Evolutionary conservation across 208 protist species (phyloP).

Genomic region (Leishmania major): DNA sequence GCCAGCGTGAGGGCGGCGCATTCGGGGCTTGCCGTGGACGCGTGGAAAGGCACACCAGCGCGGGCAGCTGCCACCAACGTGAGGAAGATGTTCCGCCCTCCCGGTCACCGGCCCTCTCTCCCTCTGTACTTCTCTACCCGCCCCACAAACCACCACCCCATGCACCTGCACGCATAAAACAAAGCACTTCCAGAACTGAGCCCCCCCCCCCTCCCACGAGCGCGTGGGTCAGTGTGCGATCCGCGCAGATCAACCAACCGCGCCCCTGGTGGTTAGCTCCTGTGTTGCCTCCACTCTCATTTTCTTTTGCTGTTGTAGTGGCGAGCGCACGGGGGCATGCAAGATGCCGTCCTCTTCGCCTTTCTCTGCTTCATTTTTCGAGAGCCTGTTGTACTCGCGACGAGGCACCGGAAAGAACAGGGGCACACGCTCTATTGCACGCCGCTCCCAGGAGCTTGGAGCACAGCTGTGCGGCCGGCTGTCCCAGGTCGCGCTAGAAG

Average conservation of each 20-base stretch:
- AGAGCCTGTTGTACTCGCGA: constrained; percentile 25
- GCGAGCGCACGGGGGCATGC: background rate
- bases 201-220: background rate
- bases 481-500: constrained; percentile 40
- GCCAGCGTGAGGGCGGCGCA: background rate
- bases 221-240: background rate
- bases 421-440: constrained; percentile 15
- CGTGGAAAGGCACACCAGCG: background rate
- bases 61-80: background rate
- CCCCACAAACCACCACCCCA: background rate
- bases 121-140: background rate
- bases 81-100: background rate
- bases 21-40: background rate
- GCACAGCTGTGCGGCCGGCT: constrained; percentile 76
- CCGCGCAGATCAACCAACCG: background rate
- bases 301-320: background rate
- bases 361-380: constrained; percentile 9
- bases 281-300: background rate
- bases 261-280: background rate
- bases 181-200: background rate
- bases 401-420: background rate
- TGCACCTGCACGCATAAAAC: background rate
- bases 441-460: constrained; percentile 56
- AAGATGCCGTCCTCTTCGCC: background rate
- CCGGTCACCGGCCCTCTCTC: background rate